Percentiles rank a stretch among this genome's conserved stretches.
phyloP scores from a whole-genome alignment of 257 asterid genomes.

The Plantago major region DNA sequence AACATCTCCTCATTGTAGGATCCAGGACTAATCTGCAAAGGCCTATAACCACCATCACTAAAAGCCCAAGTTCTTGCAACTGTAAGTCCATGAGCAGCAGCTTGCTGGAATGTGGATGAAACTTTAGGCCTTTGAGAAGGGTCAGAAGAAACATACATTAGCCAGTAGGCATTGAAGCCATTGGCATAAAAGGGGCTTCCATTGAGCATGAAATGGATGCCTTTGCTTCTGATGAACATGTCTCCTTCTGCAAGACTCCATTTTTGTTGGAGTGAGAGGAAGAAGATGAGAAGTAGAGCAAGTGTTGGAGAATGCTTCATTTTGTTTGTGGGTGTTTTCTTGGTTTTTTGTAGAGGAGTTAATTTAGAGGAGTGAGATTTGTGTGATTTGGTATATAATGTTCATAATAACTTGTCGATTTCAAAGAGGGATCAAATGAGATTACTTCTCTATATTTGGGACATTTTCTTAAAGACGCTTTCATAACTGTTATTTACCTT shows the following conservation, averaged over 20 bases:
- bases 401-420: neutral
- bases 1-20: constrained; percentile 65
- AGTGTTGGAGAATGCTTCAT: constrained; percentile 39
- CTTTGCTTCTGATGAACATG: constrained; percentile 54
- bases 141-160: constrained; percentile 78
- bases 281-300: constrained; percentile 28
- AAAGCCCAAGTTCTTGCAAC: constrained; percentile 96
- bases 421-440: too few species aligned
- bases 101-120: constrained; percentile 67
- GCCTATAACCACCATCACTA: constrained; percentile 75
- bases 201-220: constrained; percentile 60
- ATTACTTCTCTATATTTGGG: too few species aligned
- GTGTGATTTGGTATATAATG: neutral
- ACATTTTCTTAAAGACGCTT: too few species aligned
- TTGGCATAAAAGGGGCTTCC: constrained; percentile 70
- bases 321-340: neutral
- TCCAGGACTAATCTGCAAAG: constrained; percentile 73
- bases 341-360: neutral
- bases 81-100: constrained; percentile 69
- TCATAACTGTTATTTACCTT: too few species aligned
- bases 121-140: constrained; percentile 65
- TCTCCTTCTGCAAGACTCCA: constrained; percentile 33
- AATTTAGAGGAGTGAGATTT: neutral
- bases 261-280: constrained; percentile 41
- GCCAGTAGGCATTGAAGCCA: constrained; percentile 97